Evolutionary conservation across 2,329 filamentous ascomycete genomes (phyloP).

Genomic region (Alternaria ventricosa): DNA sequence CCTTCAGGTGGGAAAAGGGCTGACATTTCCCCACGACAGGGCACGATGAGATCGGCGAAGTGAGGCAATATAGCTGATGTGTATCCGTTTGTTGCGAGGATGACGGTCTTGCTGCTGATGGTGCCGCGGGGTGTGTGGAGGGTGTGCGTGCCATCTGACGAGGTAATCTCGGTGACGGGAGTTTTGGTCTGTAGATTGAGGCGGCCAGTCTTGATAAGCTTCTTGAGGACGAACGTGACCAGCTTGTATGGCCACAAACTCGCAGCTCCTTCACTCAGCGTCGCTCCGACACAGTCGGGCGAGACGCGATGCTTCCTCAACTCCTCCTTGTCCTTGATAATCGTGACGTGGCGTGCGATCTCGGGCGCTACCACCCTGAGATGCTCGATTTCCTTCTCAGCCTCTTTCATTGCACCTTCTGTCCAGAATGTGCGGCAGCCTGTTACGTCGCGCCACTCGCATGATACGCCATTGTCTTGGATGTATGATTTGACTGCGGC

Average conservation of each 20-base stretch:
- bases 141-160: slow-evolving; percentile 57
- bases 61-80: slow-evolving; percentile 75
- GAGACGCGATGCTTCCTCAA: slow-evolving; percentile 60
- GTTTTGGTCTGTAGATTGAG: slow-evolving; percentile 81
- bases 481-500: slow-evolving; percentile 65
- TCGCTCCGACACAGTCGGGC: slow-evolving; percentile 63
- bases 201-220: slow-evolving; percentile 55
- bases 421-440: slow-evolving; percentile 71
- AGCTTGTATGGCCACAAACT: slow-evolving; percentile 86
- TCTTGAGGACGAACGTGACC: slow-evolving; percentile 72
- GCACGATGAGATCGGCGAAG: slow-evolving; percentile 75
- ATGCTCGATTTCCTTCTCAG: slow-evolving; percentile 57
- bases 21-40: slow-evolving; percentile 76
- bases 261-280: slow-evolving; percentile 70
- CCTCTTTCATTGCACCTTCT: slow-evolving; percentile 60
- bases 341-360: slow-evolving; percentile 55
- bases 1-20: slow-evolving; percentile 65
- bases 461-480: slow-evolving; percentile 64
- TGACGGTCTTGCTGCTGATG: slow-evolving; percentile 67
- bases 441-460: slow-evolving; percentile 70
- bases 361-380: slow-evolving; percentile 63
- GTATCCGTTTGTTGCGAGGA: slow-evolving; percentile 85
- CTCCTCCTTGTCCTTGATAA: slow-evolving; percentile 51
- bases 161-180: slow-evolving; percentile 58
- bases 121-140: slow-evolving; percentile 73